A percentile compares a stretch with the other conserved stretches of the same genome.
These are phyloP conservation scores for Lentinula boryana DNA, from an alignment of 768 basidiomycete genomes.

Conservation along the genomic window DNA sequence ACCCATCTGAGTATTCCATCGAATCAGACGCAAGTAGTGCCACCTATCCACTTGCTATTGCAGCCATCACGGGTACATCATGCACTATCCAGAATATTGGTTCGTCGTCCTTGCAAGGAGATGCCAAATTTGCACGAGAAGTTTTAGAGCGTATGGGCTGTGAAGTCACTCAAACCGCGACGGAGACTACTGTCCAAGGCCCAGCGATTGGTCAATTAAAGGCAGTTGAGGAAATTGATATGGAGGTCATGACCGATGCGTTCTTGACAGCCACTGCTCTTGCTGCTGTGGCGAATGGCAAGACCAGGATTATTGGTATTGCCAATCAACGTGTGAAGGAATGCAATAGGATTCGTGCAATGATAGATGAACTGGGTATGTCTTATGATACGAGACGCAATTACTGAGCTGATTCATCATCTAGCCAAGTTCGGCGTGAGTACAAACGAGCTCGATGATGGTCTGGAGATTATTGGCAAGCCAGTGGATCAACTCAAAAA, in stretches of 20 bases:
- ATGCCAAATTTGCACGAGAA: conserved; percentile 90
- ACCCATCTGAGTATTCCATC: conserved; percentile 80
- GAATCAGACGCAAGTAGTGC: conserved; percentile 95
- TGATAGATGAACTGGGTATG: conserved; percentile 92
- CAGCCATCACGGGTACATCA: conserved; percentile 93
- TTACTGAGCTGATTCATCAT: conserved; percentile 5
- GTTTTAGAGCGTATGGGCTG: conserved; percentile 97
- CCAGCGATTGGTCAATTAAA: conserved; percentile 78
- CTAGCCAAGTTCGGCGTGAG: conserved; percentile 92
- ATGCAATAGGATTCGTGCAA: conserved; percentile 93
- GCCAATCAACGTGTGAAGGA: conserved; percentile 99
- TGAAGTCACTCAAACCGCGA: conserved; percentile 77
- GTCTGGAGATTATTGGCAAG: conserved; percentile 83
- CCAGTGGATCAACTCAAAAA: conserved; percentile 54
- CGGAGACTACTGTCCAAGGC: conserved; percentile 87
- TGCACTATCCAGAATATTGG: conserved; percentile 95
- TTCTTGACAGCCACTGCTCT: conserved; percentile 94
- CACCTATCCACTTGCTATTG: conserved; percentile 95
- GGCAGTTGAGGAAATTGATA: conserved; percentile 84
- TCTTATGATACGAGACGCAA: conserved; percentile 6
- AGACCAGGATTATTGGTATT: conserved; percentile 86
- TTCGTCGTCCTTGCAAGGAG: conserved; percentile 88
- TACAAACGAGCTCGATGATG: conserved; percentile 89
- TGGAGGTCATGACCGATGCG: conserved; percentile 99
- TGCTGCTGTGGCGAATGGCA: conserved; percentile 72